A percentile compares a stretch with the other conserved stretches of the same genome.
phyloP scores from a whole-genome alignment of 805 yeast genomes.

The Naumovozyma castellii region DNA sequence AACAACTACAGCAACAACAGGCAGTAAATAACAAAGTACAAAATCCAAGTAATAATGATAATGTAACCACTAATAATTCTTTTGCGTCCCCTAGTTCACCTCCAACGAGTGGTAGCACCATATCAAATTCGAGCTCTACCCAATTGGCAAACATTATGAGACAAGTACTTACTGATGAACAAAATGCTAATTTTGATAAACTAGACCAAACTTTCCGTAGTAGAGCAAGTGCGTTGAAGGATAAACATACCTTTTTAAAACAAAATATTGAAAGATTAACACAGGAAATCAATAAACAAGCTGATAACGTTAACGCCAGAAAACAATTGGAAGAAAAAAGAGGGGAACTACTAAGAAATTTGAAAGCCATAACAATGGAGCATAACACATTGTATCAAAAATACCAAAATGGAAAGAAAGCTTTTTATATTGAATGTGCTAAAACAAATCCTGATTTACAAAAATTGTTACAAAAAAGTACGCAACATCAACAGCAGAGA shows the following conservation, averaged over 20 bases:
- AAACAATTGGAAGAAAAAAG: slow-evolving; percentile 23
- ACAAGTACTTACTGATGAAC: slow-evolving; percentile 25
- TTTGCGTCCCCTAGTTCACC: slow-evolving; percentile 1
- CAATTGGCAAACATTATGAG: slow-evolving; percentile 22
- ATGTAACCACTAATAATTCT: no score
- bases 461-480: slow-evolving; percentile 21
- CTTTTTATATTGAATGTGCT: slow-evolving; percentile 29
- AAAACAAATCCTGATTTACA: slow-evolving; percentile 27
- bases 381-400: slow-evolving; percentile 22
- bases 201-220: slow-evolving; percentile 22
- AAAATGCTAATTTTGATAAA: slow-evolving; percentile 23
- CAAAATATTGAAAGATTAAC: slow-evolving; percentile 25
- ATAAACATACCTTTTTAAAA: slow-evolving; percentile 23
- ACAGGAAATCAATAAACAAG: slow-evolving; percentile 22
- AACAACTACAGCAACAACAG: slow-evolving; percentile 15
- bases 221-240: slow-evolving; percentile 24
- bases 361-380: slow-evolving; percentile 21
- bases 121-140: slow-evolving; percentile 8
- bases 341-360: slow-evolving; percentile 18
- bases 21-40: slow-evolving; percentile 14
- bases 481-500: slow-evolving; percentile 17
- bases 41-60: slow-evolving; percentile 4
- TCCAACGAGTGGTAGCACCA: not conserved
- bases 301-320: slow-evolving; percentile 16
- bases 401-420: slow-evolving; percentile 24